These are phyloP conservation scores for Hypocreales sp. DNA, from an alignment of 2,329 filamentous ascomycete genomes.

Conservation along the genomic window DNA sequence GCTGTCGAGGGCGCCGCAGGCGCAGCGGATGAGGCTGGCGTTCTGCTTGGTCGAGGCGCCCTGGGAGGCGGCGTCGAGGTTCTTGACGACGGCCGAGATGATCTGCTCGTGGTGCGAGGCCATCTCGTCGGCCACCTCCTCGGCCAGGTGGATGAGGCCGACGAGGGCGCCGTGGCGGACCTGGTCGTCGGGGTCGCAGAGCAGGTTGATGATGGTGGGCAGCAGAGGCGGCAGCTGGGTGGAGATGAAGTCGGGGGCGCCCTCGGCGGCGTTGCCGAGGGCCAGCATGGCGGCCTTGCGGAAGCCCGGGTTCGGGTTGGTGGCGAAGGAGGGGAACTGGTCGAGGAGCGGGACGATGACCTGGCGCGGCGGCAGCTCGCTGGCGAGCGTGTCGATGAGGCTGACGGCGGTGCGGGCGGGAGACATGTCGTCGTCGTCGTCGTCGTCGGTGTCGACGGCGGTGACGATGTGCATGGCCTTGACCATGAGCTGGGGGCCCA, in stretches of 20 bases:
- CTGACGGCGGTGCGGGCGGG: constrained; percentile 74
- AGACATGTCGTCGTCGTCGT: constrained; percentile 67
- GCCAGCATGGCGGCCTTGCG: constrained; percentile 84
- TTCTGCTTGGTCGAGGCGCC: constrained; percentile 58
- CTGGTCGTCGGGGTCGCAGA: constrained; percentile 68
- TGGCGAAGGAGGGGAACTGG: constrained; percentile 68
- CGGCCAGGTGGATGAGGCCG: constrained; percentile 76
- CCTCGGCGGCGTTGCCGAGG: constrained; percentile 87
- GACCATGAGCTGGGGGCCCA: constrained; percentile 75
- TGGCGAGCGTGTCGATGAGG: constrained; percentile 77
- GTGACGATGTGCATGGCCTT: constrained; percentile 82
- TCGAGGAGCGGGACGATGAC: constrained; percentile 87
- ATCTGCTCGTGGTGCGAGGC: constrained; percentile 71
- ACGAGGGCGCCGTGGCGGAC: constrained; percentile 82
- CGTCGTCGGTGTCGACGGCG: constrained; percentile 65
- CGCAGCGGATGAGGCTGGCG: constrained; percentile 74
- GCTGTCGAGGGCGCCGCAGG: constrained; percentile 81
- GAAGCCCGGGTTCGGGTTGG: constrained; percentile 57
- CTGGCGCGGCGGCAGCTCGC: constrained; percentile 79
- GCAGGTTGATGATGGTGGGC: constrained; percentile 67
- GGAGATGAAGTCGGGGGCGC: constrained; percentile 91
- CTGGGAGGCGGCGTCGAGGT: constrained; percentile 67
- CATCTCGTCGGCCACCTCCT: constrained; percentile 86
- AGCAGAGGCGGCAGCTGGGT: constrained; percentile 80
- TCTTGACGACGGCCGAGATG: constrained; percentile 73